phyloP scores from a whole-genome alignment of 1,139 yeast genomes.

The Yarrowia galli region DNA sequence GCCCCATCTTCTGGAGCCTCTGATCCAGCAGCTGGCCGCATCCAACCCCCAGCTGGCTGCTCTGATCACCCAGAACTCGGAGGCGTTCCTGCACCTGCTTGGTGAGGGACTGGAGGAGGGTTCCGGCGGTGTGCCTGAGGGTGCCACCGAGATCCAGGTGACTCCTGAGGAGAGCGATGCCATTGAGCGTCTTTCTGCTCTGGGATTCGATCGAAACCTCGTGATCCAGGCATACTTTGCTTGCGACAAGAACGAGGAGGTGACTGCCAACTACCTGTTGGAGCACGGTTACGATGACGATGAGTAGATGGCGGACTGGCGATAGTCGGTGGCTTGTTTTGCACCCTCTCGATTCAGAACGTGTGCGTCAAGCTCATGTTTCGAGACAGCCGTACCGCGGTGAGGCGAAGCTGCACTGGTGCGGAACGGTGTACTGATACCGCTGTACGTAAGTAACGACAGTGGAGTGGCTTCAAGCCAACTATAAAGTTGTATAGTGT shows the following conservation, averaged over 20 bases:
- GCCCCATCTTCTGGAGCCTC: slow-evolving; percentile 87
- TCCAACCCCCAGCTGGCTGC: slow-evolving; percentile 87
- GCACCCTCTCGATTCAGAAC: too few relatives aligned
- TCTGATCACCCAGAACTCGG: slow-evolving; percentile 80
- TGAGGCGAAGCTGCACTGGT: too few relatives aligned
- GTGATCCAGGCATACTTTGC: slow-evolving; percentile 97
- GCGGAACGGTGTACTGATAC: too few relatives aligned
- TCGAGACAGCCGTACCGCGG: too few relatives aligned
- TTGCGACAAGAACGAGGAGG: slow-evolving; percentile 96
- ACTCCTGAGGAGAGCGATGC: slow-evolving; percentile 89
- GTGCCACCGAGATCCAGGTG: slow-evolving; percentile 61
- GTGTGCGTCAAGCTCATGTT: too few relatives aligned
- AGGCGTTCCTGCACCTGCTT: slow-evolving; percentile 76
- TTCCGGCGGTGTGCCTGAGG: slow-evolving; percentile 52
- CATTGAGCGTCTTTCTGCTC: slow-evolving; percentile 82
- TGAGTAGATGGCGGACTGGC: slow-evolving; percentile 40
- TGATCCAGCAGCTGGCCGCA: slow-evolving; percentile 82
- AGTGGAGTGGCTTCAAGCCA: slow-evolving; percentile 25
- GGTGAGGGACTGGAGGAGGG: slow-evolving; percentile 54
- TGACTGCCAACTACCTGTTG: slow-evolving; percentile 89
- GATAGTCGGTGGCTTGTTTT: too few relatives aligned
- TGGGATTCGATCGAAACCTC: slow-evolving; percentile 87
- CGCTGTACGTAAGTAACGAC: background rate
- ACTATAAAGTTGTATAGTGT: slow-evolving; percentile 24
- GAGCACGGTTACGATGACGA: slow-evolving; percentile 55